These are phyloP conservation scores for Gossypium schwendimanii DNA, from an alignment of 441 rosid genomes.

Conservation along the genomic window DNA sequence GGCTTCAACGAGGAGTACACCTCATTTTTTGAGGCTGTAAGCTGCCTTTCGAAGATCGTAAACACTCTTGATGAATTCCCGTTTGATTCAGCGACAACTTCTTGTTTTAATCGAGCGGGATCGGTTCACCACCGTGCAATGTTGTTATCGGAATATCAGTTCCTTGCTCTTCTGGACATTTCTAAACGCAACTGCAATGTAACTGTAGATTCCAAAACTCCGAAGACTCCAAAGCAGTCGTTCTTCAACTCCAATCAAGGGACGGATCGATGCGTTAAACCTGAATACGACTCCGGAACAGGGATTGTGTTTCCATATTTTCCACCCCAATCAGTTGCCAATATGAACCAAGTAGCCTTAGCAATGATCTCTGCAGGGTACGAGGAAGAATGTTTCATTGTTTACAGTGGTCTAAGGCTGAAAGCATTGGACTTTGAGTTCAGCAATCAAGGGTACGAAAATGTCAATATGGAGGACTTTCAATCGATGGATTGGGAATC, in stretches of 20 bases:
- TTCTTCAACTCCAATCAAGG: constrained; percentile 15
- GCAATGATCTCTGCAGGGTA: constrained; percentile 42
- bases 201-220: constrained; percentile 18
- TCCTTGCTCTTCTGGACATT: constrained; percentile 27
- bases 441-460: constrained; percentile 31
- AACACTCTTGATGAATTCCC: constrained; percentile 25
- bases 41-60: constrained; percentile 33
- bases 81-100: constrained; percentile 17
- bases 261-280: background rate
- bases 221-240: constrained; percentile 21
- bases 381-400: constrained; percentile 37
- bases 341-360: constrained; percentile 27
- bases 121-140: constrained; percentile 28
- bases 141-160: constrained; percentile 34
- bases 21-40: constrained; percentile 35
- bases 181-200: background rate
- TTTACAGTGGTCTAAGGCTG: constrained; percentile 26
- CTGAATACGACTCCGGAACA: constrained; percentile 7
- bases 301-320: constrained; percentile 32
- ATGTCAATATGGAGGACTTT: constrained; percentile 34
- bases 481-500: constrained; percentile 42
- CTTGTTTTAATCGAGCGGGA: constrained; percentile 31
- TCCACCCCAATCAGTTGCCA: constrained; percentile 14
- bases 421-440: constrained; percentile 27
- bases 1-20: constrained; percentile 34